A percentile compares a stretch with the other conserved stretches of the same genome.
These are phyloP conservation scores for Lepiota venenata DNA, from an alignment of 768 basidiomycete species.

Conservation along the genomic window DNA sequence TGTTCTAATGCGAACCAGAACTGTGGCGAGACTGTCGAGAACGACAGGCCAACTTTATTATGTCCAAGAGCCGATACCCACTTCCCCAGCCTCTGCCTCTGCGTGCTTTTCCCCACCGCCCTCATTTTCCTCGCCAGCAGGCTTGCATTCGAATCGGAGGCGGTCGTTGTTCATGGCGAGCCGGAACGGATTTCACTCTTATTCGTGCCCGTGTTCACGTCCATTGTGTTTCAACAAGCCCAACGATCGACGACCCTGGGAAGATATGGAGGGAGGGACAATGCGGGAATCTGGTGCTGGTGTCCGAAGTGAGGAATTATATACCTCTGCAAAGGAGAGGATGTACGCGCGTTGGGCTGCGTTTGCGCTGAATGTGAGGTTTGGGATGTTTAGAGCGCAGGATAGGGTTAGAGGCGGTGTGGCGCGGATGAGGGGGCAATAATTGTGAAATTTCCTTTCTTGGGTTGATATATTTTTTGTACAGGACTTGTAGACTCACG, in stretches of 20 bases:
- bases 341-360: conserved; percentile 5
- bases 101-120: conserved; percentile 8
- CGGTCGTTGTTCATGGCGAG: too few relatives aligned
- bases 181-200: background rate
- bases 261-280: background rate
- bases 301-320: background rate
- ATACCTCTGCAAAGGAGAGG: conserved; percentile 1
- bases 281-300: background rate
- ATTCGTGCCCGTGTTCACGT: background rate
- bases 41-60: conserved; percentile 8
- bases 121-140: background rate
- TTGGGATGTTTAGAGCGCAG: conserved; percentile 10
- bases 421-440: too few relatives aligned
- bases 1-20: background rate
- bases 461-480: too few relatives aligned
- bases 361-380: conserved; percentile 7
- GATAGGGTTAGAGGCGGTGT: too few relatives aligned
- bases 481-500: too few relatives aligned
- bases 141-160: background rate
- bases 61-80: conserved; percentile 1
- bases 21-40: conserved; percentile 2
- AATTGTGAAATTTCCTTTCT: too few relatives aligned
- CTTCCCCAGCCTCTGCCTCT: background rate
- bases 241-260: background rate
- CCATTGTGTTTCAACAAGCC: too few relatives aligned